These are phyloP conservation scores for Litsea cubeba DNA, from an alignment of 164 flowering plant species.

Conservation along the genomic window DNA sequence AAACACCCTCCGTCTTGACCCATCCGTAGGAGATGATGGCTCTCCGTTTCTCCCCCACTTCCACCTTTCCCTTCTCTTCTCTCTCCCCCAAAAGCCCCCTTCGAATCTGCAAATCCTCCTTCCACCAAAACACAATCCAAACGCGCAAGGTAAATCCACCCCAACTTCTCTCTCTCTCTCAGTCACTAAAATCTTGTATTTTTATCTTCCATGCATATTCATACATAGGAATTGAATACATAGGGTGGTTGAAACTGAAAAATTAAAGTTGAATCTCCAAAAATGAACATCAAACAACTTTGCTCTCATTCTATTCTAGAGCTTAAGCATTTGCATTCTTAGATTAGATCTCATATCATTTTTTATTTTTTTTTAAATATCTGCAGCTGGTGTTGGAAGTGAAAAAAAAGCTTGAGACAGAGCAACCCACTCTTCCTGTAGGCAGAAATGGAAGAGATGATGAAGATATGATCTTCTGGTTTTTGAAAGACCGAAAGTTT, in stretches of 20 bases:
- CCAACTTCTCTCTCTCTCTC: background rate
- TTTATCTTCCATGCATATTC: no score
- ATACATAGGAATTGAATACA: no score
- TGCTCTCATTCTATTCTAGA: no score
- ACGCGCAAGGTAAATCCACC: slow-evolving; percentile 9
- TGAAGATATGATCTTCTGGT: slow-evolving; percentile 90
- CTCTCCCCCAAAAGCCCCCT: slow-evolving; percentile 3
- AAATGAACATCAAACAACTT: no score
- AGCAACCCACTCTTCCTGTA: slow-evolving; percentile 53
- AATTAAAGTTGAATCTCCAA: no score
- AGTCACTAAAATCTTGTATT: background rate
- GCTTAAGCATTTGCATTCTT: no score
- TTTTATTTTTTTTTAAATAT: background rate
- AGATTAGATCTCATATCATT: no score
- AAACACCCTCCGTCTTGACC: no score
- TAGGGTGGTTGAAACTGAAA: no score
- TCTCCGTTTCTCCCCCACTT: slow-evolving; percentile 10
- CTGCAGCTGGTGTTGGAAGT: slow-evolving; percentile 77
- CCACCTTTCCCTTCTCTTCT: slow-evolving; percentile 1
- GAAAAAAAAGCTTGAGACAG: slow-evolving; percentile 68
- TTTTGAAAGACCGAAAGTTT: slow-evolving; percentile 75
- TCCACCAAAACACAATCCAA: slow-evolving; percentile 3
- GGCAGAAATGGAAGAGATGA: slow-evolving; percentile 94
- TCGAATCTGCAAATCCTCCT: slow-evolving; percentile 10
- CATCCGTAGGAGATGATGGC: slow-evolving; percentile 9